phyloP scores from a whole-genome alignment of 2,329 filamentous ascomycete genomes.

The Diaporthe citrichinensis region DNA sequence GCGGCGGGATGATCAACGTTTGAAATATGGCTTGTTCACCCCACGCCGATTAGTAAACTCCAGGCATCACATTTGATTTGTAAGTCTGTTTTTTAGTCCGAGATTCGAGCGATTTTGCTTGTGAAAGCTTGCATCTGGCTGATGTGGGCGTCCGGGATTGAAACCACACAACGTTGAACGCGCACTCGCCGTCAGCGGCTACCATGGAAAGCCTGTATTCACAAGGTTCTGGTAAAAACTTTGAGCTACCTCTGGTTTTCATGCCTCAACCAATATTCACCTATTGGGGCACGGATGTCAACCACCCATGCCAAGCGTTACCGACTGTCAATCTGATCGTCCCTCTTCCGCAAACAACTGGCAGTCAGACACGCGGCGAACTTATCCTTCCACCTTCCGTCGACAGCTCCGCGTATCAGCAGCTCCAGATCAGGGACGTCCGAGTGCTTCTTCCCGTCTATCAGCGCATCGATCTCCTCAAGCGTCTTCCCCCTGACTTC shows the following conservation, averaged over 20 bases:
- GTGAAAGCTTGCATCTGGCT: neutral
- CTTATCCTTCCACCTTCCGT: constrained; percentile 27
- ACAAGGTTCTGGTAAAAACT: neutral
- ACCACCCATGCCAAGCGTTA: neutral
- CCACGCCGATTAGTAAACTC: neutral
- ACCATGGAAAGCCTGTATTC: neutral
- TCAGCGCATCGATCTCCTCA: constrained; percentile 45
- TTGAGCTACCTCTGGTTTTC: neutral
- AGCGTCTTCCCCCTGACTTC: constrained; percentile 44
- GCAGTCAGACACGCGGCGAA: constrained; percentile 3
- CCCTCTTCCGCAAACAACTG: neutral
- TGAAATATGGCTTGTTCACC: neutral
- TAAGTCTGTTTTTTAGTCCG: neutral
- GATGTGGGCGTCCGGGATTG: neutral
- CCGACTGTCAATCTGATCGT: neutral
- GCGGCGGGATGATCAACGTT: constrained; percentile 13
- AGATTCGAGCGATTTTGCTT: neutral
- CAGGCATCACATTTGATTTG: neutral
- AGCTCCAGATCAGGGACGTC: constrained; percentile 37
- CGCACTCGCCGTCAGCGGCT: neutral
- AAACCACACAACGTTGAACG: neutral
- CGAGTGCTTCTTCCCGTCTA: constrained; percentile 40
- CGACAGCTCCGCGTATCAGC: constrained; percentile 14
- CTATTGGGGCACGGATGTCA: neutral
- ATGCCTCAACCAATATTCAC: neutral